Evolutionary conservation across 2,329 filamentous ascomycete genomes (phyloP).

Genomic region (Cadophora luteo-olivacea): DNA sequence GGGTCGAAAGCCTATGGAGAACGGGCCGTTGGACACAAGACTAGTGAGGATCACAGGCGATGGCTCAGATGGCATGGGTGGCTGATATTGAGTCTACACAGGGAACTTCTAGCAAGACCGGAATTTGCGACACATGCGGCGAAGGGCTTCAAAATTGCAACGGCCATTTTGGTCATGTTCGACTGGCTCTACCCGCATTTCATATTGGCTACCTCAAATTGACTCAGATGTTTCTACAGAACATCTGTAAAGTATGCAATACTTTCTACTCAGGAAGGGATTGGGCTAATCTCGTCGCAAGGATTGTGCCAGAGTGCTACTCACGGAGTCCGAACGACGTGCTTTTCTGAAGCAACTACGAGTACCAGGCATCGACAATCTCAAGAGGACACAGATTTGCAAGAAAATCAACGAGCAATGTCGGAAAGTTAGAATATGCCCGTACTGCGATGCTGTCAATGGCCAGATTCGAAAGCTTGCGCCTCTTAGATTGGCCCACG

Average conservation of each 20-base stretch:
- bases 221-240: slow-evolving; percentile 88
- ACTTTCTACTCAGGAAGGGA: slow-evolving; percentile 18
- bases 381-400: slow-evolving; percentile 81
- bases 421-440: slow-evolving; percentile 83
- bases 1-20: slow-evolving; percentile 74
- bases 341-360: slow-evolving; percentile 81
- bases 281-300: slow-evolving; percentile 42
- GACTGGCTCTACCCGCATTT: slow-evolving; percentile 88
- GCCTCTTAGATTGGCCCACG: slow-evolving; percentile 92
- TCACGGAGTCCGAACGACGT: slow-evolving; percentile 81
- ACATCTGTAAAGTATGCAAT: slow-evolving; percentile 80
- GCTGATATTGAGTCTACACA: slow-evolving; percentile 40
- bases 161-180: slow-evolving; percentile 94
- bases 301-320: slow-evolving; percentile 83
- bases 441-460: slow-evolving; percentile 81
- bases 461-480: slow-evolving; percentile 91
- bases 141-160: slow-evolving; percentile 84
- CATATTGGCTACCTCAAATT: slow-evolving; percentile 97
- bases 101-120: slow-evolving; percentile 86
- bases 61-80: slow-evolving; percentile 21
- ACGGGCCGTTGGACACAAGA: slow-evolving; percentile 88
- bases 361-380: slow-evolving; percentile 82
- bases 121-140: slow-evolving; percentile 82
- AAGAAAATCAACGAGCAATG: slow-evolving; percentile 92
- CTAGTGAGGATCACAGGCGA: slow-evolving; percentile 56